phyloP scores from a whole-genome alignment of 345 rosid genomes.

The Salix exigua region DNA sequence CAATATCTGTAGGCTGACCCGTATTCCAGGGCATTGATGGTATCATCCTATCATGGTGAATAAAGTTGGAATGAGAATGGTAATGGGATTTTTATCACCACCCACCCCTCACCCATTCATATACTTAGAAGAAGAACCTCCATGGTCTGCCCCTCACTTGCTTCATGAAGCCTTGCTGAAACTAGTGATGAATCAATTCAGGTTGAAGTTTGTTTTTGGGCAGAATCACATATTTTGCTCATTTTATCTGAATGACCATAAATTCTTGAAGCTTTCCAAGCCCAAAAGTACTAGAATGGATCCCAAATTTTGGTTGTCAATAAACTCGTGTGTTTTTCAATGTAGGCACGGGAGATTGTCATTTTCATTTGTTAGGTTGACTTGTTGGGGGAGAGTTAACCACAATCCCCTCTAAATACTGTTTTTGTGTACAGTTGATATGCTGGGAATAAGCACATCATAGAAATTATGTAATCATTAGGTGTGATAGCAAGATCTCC shows the following conservation, averaged over 20 bases:
- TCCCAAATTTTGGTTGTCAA: background rate
- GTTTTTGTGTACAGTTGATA: background rate
- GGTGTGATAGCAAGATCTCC: background rate
- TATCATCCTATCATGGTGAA: background rate
- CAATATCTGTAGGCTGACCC: background rate
- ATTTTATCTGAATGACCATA: too few relatives aligned
- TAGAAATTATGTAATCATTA: background rate
- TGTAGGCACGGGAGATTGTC: background rate
- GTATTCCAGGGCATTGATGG: background rate
- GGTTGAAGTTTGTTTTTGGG: background rate
- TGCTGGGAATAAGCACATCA: background rate
- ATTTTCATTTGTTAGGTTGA: background rate
- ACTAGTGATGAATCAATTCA: background rate
- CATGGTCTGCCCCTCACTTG: background rate
- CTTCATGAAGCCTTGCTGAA: background rate
- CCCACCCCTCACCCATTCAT: background rate
- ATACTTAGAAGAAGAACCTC: background rate
- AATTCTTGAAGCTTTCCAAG: background rate
- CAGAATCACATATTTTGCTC: background rate
- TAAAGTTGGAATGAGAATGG: background rate
- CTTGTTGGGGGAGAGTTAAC: background rate
- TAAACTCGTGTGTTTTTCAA: background rate
- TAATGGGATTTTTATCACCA: background rate
- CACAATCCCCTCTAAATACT: background rate
- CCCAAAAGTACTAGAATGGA: background rate